phyloP scores from a whole-genome alignment of 2,329 filamentous ascomycete genomes.

The Ophiosphaerella korrae region DNA sequence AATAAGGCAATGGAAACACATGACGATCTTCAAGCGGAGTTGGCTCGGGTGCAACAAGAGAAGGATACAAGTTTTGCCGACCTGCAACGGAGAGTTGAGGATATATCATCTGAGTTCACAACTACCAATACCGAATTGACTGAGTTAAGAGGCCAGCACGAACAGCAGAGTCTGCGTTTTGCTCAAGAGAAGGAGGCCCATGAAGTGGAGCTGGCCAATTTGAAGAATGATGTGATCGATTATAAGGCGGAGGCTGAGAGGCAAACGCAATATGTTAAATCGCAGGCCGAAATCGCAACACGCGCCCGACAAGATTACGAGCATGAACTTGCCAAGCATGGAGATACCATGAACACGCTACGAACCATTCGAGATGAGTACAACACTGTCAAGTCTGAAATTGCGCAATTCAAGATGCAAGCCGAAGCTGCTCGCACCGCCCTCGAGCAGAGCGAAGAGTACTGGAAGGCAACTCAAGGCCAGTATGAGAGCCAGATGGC shows the following conservation, averaged over 20 bases:
- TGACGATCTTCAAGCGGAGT: constrained; percentile 74
- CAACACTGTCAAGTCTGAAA: constrained; percentile 80
- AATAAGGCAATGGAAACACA: constrained; percentile 78
- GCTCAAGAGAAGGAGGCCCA: constrained; percentile 83
- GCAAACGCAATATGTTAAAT: constrained; percentile 88
- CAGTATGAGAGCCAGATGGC: constrained; percentile 82
- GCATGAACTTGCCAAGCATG: constrained; percentile 90
- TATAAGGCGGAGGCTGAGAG: constrained; percentile 79
- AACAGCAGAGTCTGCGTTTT: constrained; percentile 70
- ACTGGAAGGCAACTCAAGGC: constrained; percentile 82
- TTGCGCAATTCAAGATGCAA: constrained; percentile 76
- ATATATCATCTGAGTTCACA: constrained; percentile 80
- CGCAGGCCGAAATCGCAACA: constrained; percentile 90
- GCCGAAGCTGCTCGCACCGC: constrained; percentile 83
- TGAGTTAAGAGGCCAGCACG: constrained; percentile 77
- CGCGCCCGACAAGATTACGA: constrained; percentile 96
- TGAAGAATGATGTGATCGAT: constrained; percentile 83
- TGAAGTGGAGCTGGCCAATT: constrained; percentile 76
- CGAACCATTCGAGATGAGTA: constrained; percentile 79
- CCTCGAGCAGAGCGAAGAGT: constrained; percentile 79
- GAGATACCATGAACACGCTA: constrained; percentile 86
- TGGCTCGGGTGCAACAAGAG: constrained; percentile 73
- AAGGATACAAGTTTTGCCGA: constrained; percentile 82
- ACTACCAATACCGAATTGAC: constrained; percentile 83
- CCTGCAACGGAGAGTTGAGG: constrained; percentile 80